Conservation (phyloP, 2,329 filamentous ascomycete species). For the Verticillium klebahnii region DNA sequence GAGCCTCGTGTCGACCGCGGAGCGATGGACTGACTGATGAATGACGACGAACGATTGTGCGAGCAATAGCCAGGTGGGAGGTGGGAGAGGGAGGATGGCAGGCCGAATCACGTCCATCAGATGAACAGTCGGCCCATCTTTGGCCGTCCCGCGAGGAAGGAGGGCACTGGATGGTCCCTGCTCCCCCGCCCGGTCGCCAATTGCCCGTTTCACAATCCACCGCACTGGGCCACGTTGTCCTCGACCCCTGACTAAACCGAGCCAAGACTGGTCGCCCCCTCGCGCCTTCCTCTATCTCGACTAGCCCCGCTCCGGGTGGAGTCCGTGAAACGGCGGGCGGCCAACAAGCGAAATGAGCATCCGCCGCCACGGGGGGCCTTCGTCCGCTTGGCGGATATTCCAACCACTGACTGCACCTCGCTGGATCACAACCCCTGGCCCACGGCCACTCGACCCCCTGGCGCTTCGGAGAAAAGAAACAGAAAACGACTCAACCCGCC, state of each 20-base stretch:
- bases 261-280: conserved; percentile 1
- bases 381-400: not conserved
- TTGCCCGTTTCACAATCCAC: not conserved
- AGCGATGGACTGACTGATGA: not conserved
- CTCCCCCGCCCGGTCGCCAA: not conserved
- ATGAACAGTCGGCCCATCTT: not conserved
- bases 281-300: not conserved
- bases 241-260: not conserved
- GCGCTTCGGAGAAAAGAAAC: conserved; percentile 5
- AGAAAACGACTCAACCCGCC: conserved; percentile 4
- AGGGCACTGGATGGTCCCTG: not conserved
- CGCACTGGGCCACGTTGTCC: not conserved
- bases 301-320: not conserved
- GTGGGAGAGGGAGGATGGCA: not conserved
- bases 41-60: not conserved
- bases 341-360: conserved; percentile 13
- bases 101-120: not conserved
- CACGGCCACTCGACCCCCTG: not conserved
- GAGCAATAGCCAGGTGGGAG: not conserved
- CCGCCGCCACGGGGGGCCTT: conserved; percentile 8
- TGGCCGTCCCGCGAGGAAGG: not conserved
- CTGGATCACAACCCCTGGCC: conserved; percentile 2
- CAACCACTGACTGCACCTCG: not conserved
- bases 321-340: conserved; percentile 1
- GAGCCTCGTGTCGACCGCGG: not conserved